Evolutionary conservation across 1,284 basidiomycete genomes (phyloP), one percentile per base, ranked within the genome.

Genomic region (Malassezia cuniculi): DNA sequence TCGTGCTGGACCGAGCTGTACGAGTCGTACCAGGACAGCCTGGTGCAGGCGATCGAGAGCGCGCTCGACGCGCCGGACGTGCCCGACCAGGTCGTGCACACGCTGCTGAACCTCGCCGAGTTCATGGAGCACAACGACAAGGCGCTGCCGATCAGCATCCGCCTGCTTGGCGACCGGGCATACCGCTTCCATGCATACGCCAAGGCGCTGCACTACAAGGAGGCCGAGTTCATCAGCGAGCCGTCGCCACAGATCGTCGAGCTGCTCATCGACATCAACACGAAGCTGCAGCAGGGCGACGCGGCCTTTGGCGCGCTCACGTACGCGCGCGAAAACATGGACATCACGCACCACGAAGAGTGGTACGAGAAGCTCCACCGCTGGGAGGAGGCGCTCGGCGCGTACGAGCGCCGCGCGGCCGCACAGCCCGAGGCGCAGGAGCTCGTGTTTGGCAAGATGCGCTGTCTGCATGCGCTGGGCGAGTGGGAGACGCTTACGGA

Each of bases 111-210:
- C 68, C 74, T 97, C n/a, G 87, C 89, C 6, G 93, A 99, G 68
- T 97, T 97, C 68, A 94, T 97, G 85, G 93, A 97, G 69, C 93
- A 95, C 59, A 90, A 97, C 68, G 93, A 97, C 68, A 94, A 94
- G 66, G 77, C 85, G 1, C 73, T 97, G 1, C 86, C 87, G 0
- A 94, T 97, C 54, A 86, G 94, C 56, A 81, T 90, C 51, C 78
- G 84, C 35, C 83, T 84, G 10, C 76, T 97, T 5, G 93, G 93
- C 36, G 85, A 90, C 66, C 86, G 90, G 60, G 54, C 93, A 0
- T 78, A 85, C 70, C 83, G 82, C 53, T 89, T 85, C 69, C 82
- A 87, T 68, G 89, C 89, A 1, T 94, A 90, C 57, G 93, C 93
- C 10, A 97, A 97, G 67, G 90, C 93, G 0, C 74, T 99, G 27